Conservation (phyloP, 768 basidiomycete genomes). For the Mycena rosella region DNA sequence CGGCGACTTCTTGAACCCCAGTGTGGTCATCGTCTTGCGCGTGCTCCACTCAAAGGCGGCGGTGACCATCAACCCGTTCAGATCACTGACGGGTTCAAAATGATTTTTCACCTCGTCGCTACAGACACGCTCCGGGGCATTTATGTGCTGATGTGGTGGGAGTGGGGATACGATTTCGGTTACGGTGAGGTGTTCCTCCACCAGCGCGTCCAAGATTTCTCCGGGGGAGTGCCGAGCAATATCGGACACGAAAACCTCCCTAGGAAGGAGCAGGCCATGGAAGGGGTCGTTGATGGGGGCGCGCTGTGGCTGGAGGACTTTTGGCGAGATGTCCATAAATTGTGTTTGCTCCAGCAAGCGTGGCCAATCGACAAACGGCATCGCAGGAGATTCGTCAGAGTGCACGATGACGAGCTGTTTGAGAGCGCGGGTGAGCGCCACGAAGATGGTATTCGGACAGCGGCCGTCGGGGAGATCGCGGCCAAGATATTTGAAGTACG, state of each 20-base stretch:
- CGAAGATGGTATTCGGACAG: not conserved
- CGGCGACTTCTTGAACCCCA: no score
- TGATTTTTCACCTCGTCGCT: not conserved
- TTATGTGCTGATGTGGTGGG: not conserved
- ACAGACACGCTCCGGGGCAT: not conserved
- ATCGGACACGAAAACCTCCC: not conserved
- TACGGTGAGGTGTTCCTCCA: not conserved
- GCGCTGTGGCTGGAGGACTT: not conserved
- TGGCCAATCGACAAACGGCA: not conserved
- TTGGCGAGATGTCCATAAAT: not conserved
- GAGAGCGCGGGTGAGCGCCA: not conserved
- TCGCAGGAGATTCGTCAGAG: not conserved
- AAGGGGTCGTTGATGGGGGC: not conserved
- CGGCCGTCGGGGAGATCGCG: not conserved
- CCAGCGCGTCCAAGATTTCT: not conserved
- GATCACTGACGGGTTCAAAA: not conserved
- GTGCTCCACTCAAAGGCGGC: not conserved
- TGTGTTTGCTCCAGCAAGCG: not conserved
- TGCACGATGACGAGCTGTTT: slow-evolving; percentile 1
- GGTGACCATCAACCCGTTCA: not conserved
- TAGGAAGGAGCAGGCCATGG: not conserved
- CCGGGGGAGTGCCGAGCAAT: not conserved
- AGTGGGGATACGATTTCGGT: not conserved
- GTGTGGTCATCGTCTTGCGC: no score
- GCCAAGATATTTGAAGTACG: no score